Conservation (phyloP, 306 rosid species). For the Cotoneaster glaucophyllus region DNA sequence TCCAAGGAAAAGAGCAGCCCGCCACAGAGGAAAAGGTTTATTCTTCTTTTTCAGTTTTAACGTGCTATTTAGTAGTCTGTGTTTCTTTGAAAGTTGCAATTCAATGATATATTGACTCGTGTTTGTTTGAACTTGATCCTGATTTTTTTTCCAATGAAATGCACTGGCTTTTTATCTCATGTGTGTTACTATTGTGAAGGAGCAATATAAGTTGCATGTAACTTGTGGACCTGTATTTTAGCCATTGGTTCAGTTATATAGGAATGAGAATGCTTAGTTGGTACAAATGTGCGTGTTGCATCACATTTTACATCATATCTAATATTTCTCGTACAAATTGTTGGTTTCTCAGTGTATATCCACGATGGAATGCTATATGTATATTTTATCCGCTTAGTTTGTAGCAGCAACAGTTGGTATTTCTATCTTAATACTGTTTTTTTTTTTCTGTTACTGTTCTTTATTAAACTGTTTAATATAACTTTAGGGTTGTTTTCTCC, state of each 20-base stretch:
- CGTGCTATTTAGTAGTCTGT: neutral
- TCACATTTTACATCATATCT: neutral
- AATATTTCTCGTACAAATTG: neutral
- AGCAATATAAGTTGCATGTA: neutral
- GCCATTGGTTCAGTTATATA: neutral
- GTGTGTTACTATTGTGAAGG: too few relatives aligned
- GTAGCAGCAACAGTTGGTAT: neutral
- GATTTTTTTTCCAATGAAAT: too few relatives aligned
- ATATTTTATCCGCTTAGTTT: neutral
- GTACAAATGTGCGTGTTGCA: neutral
- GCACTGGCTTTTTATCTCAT: too few relatives aligned
- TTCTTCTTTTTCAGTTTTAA: neutral
- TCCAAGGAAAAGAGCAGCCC: slow-evolving; percentile 47
- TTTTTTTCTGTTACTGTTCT: neutral
- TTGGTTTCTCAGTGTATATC: neutral
- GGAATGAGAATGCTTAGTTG: neutral
- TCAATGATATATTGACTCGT: neutral
- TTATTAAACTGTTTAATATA: neutral
- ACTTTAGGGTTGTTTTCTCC: neutral
- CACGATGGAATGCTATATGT: neutral
- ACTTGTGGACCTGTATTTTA: neutral
- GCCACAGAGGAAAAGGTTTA: slow-evolving; percentile 53
- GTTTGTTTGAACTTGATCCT: neutral
- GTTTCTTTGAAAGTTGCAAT: neutral
- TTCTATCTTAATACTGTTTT: neutral